Base-by-base conservation (phyloP, 2,329 filamentous ascomycete genomes). In the Cercospora zeae-maydis region DNA sequence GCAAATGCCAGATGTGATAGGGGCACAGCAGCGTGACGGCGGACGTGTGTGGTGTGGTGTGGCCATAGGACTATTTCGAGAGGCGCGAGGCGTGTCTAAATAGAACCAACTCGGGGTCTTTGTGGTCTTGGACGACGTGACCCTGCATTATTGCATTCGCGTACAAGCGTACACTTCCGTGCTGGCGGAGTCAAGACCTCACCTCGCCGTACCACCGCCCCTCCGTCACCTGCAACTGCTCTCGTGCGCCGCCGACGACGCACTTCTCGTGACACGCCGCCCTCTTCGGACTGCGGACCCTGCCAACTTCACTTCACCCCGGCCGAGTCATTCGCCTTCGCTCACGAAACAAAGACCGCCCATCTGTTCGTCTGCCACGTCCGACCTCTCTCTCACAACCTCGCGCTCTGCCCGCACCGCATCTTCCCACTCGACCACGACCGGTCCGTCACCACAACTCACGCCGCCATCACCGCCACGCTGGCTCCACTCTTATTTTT, bases 401-500 rank as follows among this genome's bases (percentile, higher is more conserved):
- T 19, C 56, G 36, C 39, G 34, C 42, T 45, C 19, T 45, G 19
- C 39, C 58, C 31, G n/a, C 39, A 11, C 19, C 39, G 39, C 19
- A 45, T 3, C 39, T 16, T 45, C 19, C 39, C 8, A 45, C 39
- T 45, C 10, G 39, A 45, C 39, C 39, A 19, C 39, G 10, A 45
- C 11, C 19, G 21, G 39, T 45, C 39, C 21, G 39, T 45, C 19
- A 45, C 21, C 39, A 13, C 39, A 45, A 16, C 39, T 21, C 21
- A 45, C 39, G 52, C 37, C 54, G 16, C 52, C 55, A 65, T 63
- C 57, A 66, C 65, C 59, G 61, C 66, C 66, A 72, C 64, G 58
- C 63, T 72, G 63, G 69, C 66, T 66, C 54, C 66, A 62, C 52
- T 67, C 63, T 66, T 72, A 70, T 69, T 70, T 67, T 64, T 72